A percentile compares a stretch with the other conserved stretches of the same genome.
These are phyloP conservation scores for Breviolum minutum DNA, from an alignment of 73 alveolate genomes.

Conservation along the genomic window DNA sequence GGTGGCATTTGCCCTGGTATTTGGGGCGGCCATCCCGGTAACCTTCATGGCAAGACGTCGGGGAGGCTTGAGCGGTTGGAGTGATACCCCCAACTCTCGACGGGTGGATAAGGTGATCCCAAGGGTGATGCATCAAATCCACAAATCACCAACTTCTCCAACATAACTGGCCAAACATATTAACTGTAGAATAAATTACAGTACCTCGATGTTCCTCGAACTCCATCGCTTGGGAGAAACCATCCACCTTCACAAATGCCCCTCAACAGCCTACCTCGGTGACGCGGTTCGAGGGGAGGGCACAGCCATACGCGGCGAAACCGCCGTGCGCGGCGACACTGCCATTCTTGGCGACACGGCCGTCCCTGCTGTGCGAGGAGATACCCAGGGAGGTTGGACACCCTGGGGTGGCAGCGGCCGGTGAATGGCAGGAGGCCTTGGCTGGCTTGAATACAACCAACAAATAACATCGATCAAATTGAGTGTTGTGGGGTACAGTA, in stretches of 20 bases:
- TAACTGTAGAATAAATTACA: no score
- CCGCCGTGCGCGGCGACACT: neutral
- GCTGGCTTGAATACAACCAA: neutral
- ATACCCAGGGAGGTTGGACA: conserved; percentile 38
- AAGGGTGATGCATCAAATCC: no score
- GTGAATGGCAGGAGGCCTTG: conserved; percentile 81
- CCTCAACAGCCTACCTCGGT: neutral
- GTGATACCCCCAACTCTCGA: no score
- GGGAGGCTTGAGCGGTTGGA: no score
- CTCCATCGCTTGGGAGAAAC: neutral
- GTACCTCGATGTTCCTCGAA: neutral
- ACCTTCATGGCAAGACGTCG: neutral
- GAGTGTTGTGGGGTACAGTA: neutral
- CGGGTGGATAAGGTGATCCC: no score
- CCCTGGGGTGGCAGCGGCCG: conserved; percentile 79
- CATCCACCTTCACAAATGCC: neutral
- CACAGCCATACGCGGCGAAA: conserved; percentile 18
- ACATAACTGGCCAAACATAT: no score
- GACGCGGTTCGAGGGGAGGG: conserved; percentile 5
- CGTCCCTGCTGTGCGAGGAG: conserved; percentile 34
- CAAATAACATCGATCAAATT: no score
- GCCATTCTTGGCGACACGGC: neutral
- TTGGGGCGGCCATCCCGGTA: conserved; percentile 69
- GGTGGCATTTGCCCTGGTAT: conserved; percentile 71
- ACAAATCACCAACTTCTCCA: no score